Evolutionary conservation across 139 green algal species (phyloP), one percentile per base, ranked within the genome.

Genomic region (Zygnema cylindricum): DNA sequence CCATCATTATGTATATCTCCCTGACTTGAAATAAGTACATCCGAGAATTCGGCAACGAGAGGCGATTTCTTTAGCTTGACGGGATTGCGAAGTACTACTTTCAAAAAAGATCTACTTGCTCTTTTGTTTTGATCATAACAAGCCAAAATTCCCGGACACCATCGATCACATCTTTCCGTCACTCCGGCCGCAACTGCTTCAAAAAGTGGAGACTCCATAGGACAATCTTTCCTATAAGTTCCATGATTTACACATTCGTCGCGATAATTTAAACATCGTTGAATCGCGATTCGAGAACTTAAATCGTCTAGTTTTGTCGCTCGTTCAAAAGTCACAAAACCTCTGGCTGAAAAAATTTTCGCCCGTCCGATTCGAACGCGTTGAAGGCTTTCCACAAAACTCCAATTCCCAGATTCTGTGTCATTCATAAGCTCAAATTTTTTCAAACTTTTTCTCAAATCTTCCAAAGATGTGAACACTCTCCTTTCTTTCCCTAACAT

Each of bases 141-240:
- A 43, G 40, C 33, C 40, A 76, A 82, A 25, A 71, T 69, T 25
- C 36, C 38, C 0, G 83, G 83, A 76, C 83, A 88, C 83, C 83
- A 88, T 33, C 40, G 63, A 38, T 82, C 83, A 43, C 83, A 88
- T 73, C 83, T 73, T 49, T 85, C 83, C 0, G 63, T 30, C n/a
- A 85, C 69, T 16, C 69, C 69, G 33, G 83, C 69, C 23, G 83
- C 83, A 33, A 88, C 83, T 43, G 69, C 69, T n/a, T 32, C 32
- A 21, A 57, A 71, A 2, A 88, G 21, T 3, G 1, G 11, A 7
- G 42, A 33, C 1, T n/a, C 55, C 42, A 76, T 73, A 1, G 40
- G 1, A 69, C 83, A 88, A 35, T 43, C 36, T 43, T n/a, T 49
- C 30, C 30, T 32, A 69, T 88, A 88, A 49, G 33, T 73, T 76